Percentiles rank a stretch among this genome's conserved stretches.
These are phyloP conservation scores for Closterium sp. DNA, from an alignment of 139 green algal genomes.

Conservation along the genomic window DNA sequence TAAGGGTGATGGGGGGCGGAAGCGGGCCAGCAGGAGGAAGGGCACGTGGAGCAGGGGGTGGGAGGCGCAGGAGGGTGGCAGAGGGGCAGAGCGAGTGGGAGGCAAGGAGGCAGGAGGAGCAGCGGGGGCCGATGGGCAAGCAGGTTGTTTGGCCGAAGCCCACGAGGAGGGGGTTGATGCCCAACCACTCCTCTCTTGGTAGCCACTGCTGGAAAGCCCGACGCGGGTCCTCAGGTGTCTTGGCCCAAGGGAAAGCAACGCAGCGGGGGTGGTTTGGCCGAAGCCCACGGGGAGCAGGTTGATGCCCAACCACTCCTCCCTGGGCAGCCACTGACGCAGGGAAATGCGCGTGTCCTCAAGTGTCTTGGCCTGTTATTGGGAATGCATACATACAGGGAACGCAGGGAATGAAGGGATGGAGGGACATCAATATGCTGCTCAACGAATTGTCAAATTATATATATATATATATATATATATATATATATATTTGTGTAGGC, in stretches of 20 bases:
- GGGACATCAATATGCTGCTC: too few relatives aligned
- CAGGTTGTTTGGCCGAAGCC: not conserved
- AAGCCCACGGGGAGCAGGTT: not conserved
- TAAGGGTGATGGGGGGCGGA: too few relatives aligned
- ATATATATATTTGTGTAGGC: too few relatives aligned
- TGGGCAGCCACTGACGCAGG: not conserved
- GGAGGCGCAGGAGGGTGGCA: not conserved
- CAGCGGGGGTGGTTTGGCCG: too few relatives aligned
- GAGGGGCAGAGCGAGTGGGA: slow-evolving; percentile 6
- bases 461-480: too few relatives aligned
- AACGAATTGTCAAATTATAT: too few relatives aligned
- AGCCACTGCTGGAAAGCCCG: not conserved
- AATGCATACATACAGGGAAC: too few relatives aligned
- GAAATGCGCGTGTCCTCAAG: not conserved
- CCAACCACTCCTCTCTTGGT: not conserved
- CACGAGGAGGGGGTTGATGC: not conserved
- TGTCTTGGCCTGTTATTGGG: not conserved
- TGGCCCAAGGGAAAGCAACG: not conserved
- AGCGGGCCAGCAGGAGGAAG: not conserved
- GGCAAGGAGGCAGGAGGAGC: slow-evolving; percentile 6
- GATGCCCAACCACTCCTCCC: not conserved
- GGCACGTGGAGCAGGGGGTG: not conserved
- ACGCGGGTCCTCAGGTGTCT: not conserved
- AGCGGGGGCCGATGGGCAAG: not conserved
- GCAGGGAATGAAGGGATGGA: too few relatives aligned